These are phyloP conservation scores for Cryptococcus maquisensis DNA, from an alignment of 1,284 basidiomycete genomes.

Conservation along the genomic window DNA sequence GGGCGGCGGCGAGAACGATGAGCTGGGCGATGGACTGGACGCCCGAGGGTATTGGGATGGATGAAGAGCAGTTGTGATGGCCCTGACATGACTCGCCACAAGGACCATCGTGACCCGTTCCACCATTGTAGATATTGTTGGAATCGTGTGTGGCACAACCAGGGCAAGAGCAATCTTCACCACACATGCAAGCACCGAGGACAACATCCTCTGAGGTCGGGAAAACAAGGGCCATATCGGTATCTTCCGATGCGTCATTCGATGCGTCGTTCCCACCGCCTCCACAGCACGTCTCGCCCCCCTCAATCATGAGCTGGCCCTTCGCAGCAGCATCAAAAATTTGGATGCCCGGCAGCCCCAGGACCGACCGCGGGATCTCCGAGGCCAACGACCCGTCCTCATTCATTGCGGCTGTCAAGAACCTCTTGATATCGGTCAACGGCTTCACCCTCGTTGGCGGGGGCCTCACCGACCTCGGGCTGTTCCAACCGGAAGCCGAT, in stretches of 20 bases:
- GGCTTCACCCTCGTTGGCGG: conserved; percentile 29
- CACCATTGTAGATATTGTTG: not conserved
- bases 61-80: conserved; percentile 42
- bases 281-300: no score
- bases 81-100: conserved; percentile 40
- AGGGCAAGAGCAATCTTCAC: conserved; percentile 47
- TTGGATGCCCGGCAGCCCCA: conserved; percentile 40
- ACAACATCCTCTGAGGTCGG: conserved; percentile 42
- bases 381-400: conserved; percentile 34
- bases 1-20: conserved; percentile 41
- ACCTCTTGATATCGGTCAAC: conserved; percentile 36
- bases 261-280: conserved; percentile 15
- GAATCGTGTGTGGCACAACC: conserved; percentile 45
- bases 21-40: conserved; percentile 46
- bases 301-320: conserved; percentile 29
- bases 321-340: conserved; percentile 37
- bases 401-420: conserved; percentile 41
- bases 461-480: conserved; percentile 9
- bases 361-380: conserved; percentile 36
- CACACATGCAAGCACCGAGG: conserved; percentile 47
- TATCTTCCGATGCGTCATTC: conserved; percentile 29
- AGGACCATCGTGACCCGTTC: conserved; percentile 16
- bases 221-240: conserved; percentile 35
- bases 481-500: conserved; percentile 9
- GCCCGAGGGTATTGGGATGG: conserved; percentile 42